Evolutionary conservation across 164 flowering plant species (phyloP), one percentile per base, ranked within the genome.

Genomic region (Chloranthus sessilifolius): DNA sequence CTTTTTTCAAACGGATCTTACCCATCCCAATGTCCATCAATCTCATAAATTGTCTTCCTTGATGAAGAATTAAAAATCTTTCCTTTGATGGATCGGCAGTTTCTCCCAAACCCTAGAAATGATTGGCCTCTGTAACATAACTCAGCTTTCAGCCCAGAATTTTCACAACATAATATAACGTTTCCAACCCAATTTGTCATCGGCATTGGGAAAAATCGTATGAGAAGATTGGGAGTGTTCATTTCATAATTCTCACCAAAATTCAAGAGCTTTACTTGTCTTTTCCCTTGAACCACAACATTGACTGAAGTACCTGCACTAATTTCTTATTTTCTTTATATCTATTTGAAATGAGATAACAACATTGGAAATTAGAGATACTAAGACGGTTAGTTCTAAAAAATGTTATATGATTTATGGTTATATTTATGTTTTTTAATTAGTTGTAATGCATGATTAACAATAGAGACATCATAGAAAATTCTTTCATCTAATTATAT

Each of bases 1-100:
- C n/a, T n/a, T n/a, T n/a, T n/a, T n/a, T n/a, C n/a, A n/a, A n/a
- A n/a, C n/a, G n/a, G n/a, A n/a, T n/a, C n/a, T 12, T 74, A 90
- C 97, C 85, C 76, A 42, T 91, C 95, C 98, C 98, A 91, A 15
- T 73, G 79, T 34, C 98, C 95, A 43, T 66, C 41, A 22, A 91
- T 62, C 58, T 82, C 82, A 24, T 58, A 80, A 3, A 90, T 59
- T 19, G 72, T 63, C 50, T 79, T 68, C 52, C 14, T 44, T 1
- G 95, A 66, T 1, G 75, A 70, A 7, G 84, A 66, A 4, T 56
- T 56, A 34, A 70, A 52, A 25, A 91, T 91, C 57, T 72, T 84
- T 29, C 98, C 98, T 48, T 53, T 76, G 11, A 90, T 38, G 1
- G 79, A 65, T 59, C 78, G 65, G 17, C 60, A 41, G 50, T 48